Conservation (phyloP, 179 eudicot species). For the Beta corolliflora region DNA sequence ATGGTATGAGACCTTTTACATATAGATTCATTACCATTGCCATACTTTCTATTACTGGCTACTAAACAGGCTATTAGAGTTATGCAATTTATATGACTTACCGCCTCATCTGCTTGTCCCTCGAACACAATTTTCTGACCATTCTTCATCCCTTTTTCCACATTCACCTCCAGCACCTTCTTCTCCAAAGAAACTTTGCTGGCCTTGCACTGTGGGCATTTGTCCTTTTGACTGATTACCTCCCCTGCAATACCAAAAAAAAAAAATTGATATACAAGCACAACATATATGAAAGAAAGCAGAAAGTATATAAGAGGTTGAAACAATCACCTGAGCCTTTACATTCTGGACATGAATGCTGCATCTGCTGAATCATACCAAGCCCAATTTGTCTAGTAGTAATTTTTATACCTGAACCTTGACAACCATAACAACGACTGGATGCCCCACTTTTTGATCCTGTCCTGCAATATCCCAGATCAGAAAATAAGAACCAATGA, state of each 20-base stretch:
- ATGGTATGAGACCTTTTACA: too few relatives aligned
- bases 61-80: too few relatives aligned
- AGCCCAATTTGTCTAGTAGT: slow-evolving; percentile 54
- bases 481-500: slow-evolving; percentile 11
- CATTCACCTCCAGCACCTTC: slow-evolving; percentile 59
- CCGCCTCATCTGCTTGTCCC: slow-evolving; percentile 69
- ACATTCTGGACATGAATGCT: slow-evolving; percentile 58
- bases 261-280: too few relatives aligned
- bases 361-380: slow-evolving; percentile 60
- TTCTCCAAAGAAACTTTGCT: slow-evolving; percentile 51
- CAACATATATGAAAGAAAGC: not conserved
- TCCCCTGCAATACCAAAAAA: slow-evolving; percentile 39
- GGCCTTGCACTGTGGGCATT: slow-evolving; percentile 60
- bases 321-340: slow-evolving; percentile 42
- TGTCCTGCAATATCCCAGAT: slow-evolving; percentile 38
- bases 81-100: slow-evolving; percentile 22
- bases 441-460: slow-evolving; percentile 67
- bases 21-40: too few relatives aligned
- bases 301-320: not conserved
- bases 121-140: slow-evolving; percentile 61
- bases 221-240: slow-evolving; percentile 53
- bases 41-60: too few relatives aligned
- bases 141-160: slow-evolving; percentile 65
- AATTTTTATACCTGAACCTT: slow-evolving; percentile 58
- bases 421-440: slow-evolving; percentile 53